Conservation (phyloP, 352 stramenopile genomes). For the Phytophthora lateralis region DNA sequence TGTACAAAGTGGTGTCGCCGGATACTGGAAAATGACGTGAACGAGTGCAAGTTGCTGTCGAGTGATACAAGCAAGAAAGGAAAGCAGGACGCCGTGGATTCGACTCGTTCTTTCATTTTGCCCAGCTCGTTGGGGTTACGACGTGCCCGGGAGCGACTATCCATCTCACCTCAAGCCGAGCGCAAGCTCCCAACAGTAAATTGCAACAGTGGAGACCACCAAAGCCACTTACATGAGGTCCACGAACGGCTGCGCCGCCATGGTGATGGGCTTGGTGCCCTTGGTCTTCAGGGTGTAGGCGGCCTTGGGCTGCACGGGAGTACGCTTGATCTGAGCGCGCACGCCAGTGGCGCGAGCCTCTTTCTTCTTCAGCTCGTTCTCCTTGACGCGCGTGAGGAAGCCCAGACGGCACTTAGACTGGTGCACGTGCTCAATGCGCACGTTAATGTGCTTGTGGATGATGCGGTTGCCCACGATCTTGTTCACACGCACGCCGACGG, state of each 20-base stretch:
- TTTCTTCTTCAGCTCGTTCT: slow-evolving; percentile 98
- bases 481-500: slow-evolving; percentile 99
- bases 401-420: slow-evolving; percentile 98
- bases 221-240: slow-evolving; percentile 95
- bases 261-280: slow-evolving; percentile 93
- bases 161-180: slow-evolving; percentile 8
- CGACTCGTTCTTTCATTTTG: slow-evolving; percentile 54
- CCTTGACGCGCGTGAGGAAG: slow-evolving; percentile 97
- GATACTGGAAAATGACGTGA: neutral
- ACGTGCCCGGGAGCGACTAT: slow-evolving; percentile 5
- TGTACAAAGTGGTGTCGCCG: neutral
- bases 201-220: slow-evolving; percentile 22
- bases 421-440: slow-evolving; percentile 99
- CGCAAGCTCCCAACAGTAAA: slow-evolving; percentile 22
- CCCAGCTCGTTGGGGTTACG: slow-evolving; percentile 37
- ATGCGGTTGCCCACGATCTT: slow-evolving; percentile 98
- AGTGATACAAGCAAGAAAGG: slow-evolving; percentile 3
- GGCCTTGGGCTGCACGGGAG: slow-evolving; percentile 93
- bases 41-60: slow-evolving; percentile 4
- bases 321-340: slow-evolving; percentile 95
- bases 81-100: slow-evolving; percentile 26
- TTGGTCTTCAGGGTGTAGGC: slow-evolving; percentile 95
- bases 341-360: slow-evolving; percentile 92
- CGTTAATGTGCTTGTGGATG: slow-evolving; percentile 99
- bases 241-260: slow-evolving; percentile 98